Evolutionary conservation across 345 rosid genomes (phyloP).

Genomic region (Acer negundo): DNA sequence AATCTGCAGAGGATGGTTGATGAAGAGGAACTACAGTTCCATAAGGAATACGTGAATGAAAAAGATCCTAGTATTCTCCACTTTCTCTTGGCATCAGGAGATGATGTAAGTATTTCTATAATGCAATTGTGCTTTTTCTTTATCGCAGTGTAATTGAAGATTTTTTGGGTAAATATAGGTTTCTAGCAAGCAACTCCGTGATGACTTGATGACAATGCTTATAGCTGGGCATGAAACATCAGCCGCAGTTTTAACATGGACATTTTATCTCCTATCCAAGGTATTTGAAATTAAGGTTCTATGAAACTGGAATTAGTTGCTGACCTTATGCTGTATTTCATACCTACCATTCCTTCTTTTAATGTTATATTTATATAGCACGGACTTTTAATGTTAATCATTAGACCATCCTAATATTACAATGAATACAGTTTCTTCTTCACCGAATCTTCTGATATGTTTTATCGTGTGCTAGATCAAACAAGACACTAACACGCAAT

Average conservation of each 20-base stretch:
- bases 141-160: conserved; percentile 12
- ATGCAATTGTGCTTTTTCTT: conserved; percentile 11
- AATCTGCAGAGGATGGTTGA: conserved; percentile 81
- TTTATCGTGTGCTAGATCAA: not conserved
- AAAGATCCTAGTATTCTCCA: conserved; percentile 97
- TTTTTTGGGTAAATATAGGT: conserved; percentile 48
- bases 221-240: conserved; percentile 99
- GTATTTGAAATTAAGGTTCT: conserved; percentile 31
- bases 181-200: conserved; percentile 94
- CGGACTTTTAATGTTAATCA: conserved; percentile 1
- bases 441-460: not conserved
- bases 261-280: conserved; percentile 82
- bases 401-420: not conserved
- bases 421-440: not conserved
- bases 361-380: not conserved
- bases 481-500: not conserved
- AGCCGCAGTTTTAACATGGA: conserved; percentile 97
- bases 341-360: not conserved
- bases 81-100: conserved; percentile 91
- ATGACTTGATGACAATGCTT: conserved; percentile 98
- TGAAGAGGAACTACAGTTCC: conserved; percentile 88
- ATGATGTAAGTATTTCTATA: conserved; percentile 60
- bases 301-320: not conserved
- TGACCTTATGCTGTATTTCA: not conserved
- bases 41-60: conserved; percentile 91